Base-by-base conservation (phyloP, 192 early-diverging fungal genomes). In the Allomyces macrogynus region DNA sequence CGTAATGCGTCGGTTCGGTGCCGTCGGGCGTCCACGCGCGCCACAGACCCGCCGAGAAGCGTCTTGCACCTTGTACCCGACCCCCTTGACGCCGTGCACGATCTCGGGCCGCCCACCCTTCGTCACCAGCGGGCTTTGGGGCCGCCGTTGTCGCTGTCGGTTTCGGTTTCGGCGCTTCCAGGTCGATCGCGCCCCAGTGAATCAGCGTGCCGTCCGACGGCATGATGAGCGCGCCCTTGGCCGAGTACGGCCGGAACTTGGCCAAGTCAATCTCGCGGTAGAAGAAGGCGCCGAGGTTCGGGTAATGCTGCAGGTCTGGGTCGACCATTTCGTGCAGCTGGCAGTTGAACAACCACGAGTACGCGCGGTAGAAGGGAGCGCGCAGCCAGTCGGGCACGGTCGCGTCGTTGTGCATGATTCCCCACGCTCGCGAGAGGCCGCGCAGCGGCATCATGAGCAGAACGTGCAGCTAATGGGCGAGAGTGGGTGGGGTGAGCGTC, bases 281-380 rank as follows among this genome's bases (percentile, higher is more conserved):
- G 67, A 99, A 99, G 75, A 99, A 99, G 9, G 81, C 76, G 14
- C 86, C 81, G 23, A 99, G 68, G 71, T 94, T 95, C 20, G 82
- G 81, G 69, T 95, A 99, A 14, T 77, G 71, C 4, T 71, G 76
- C 24, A 97, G 71, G 70, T 89, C 83, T 0, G 86, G 80, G 27
- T 91, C 86, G 61, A 83, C 85, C 87, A 96, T 94, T 74, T 99
- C 96, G 23, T 88, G 89, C 43, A 99, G 72, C 65, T 92, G 88
- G 74, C 93, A 96, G 63, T 83, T 85, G 74, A 95, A 99, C 18
- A 88, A 69, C 73, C 79, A 84, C 22, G 87, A 83, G 66, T 99
- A 99, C 1, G 87, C 43, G 57, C 72, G 75, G 69, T 90, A 90
- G 63, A 90, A 71, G 7, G 89, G 84, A 3, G 65, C 72, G 43